Base-by-base conservation (phyloP, 2,329 filamentous ascomycete genomes). In the Ophiosphaerella narmari region DNA sequence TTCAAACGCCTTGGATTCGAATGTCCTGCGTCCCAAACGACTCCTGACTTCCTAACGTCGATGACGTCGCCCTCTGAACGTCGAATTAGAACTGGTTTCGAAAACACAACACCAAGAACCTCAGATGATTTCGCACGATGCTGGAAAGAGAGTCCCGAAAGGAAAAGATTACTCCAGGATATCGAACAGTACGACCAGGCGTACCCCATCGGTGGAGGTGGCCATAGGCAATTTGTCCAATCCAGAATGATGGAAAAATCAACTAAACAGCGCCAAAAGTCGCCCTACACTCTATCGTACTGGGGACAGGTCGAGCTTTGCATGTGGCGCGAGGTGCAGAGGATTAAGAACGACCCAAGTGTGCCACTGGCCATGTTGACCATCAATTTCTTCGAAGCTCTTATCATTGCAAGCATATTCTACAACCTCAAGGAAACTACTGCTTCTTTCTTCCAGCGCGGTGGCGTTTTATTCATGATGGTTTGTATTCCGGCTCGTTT, bases 1-100 rank as follows among this genome's bases (percentile, higher is more conserved):
- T 91, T 92, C 54, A 75, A 85, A 35, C 73, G 80, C 8, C 75
- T 91, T 5, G 89, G 89, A 0, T 92, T 91, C 58, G 77, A 82
- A 13, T 88, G 87, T 59, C 87, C 87, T 0, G 78, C 82, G 12
- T 58, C 87, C 9, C 83, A 85, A 80, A 90, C 86, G 0, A 86
- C 85, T 0, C 84, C 84, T 1, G 58, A 59, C 21, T 61, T 57
- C 36, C 46, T 61, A 9, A 78, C 62, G 63, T 75, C 56, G 18
- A 77, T 34, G 89, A 92, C 64, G 89, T 91, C 69, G 70, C 91
- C 58, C 9, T 72, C 46, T 68, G 57, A 78, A 55, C 74, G 76
- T 46, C 54, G 76, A 18, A 68, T 77, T 12, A 65, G 62, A 32
- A 39, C 61, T 26, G 77, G 77, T 2, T 77, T 58, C 43, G 76